These are phyloP conservation scores for Coniochaeta prunicola DNA, from an alignment of 2,329 filamentous ascomycete genomes.

Conservation along the genomic window DNA sequence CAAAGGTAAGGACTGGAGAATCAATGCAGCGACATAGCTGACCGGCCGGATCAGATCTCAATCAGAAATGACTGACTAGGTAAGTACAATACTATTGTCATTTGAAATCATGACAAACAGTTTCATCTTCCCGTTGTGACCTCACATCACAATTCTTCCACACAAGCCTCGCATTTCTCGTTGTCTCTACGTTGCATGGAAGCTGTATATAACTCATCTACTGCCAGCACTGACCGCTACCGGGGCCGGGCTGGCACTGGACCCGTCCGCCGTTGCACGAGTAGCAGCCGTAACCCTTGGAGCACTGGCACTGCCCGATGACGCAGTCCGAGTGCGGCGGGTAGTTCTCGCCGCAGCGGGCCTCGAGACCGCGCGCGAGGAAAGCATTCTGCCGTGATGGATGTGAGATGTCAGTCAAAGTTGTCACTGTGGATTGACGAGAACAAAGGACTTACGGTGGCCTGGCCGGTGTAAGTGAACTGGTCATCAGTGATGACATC, in stretches of 20 bases:
- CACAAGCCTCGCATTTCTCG: too few relatives aligned
- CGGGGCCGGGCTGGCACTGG: constrained; percentile 5
- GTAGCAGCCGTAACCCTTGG: constrained; percentile 4
- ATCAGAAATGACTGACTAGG: background rate
- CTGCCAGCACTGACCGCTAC: background rate
- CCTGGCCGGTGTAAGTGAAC: background rate
- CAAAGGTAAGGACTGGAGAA: too few relatives aligned
- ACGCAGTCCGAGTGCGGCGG: constrained; percentile 3
- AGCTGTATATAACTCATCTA: background rate
- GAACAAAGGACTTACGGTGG: constrained; percentile 2
- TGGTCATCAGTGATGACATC: background rate
- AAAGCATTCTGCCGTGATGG: background rate
- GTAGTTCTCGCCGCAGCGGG: constrained; percentile 4
- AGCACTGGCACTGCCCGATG: constrained; percentile 5
- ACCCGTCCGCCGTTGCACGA: constrained; percentile 5
- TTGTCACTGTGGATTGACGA: too few relatives aligned
- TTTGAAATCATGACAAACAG: background rate
- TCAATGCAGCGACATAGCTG: background rate
- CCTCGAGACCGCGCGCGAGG: constrained; percentile 4
- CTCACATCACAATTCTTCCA: too few relatives aligned
- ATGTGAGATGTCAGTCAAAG: background rate
- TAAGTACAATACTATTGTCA: background rate
- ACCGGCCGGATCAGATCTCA: background rate
- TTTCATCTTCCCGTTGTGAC: background rate
- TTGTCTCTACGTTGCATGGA: too few relatives aligned